Percentiles rank a stretch among this genome's conserved stretches.
These are phyloP conservation scores for Andrographis paniculata DNA, from an alignment of 305 asterid species.

Conservation along the genomic window DNA sequence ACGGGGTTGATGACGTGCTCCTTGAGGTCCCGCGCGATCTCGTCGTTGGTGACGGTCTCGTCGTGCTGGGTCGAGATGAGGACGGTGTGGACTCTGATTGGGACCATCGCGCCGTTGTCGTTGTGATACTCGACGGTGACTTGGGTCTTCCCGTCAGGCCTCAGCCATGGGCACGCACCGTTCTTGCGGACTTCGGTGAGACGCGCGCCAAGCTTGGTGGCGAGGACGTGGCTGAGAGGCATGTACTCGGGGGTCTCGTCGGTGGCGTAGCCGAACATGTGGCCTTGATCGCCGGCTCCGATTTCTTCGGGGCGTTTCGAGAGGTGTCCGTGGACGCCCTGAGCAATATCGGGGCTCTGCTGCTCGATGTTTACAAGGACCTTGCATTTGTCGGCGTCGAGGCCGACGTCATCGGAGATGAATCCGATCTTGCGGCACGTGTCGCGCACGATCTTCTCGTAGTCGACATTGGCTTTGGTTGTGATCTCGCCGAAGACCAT, in stretches of 20 bases:
- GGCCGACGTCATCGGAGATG: slow-evolving; percentile 32
- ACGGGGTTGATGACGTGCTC: slow-evolving; percentile 38
- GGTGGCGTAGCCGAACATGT: slow-evolving; percentile 38
- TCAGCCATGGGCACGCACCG: slow-evolving; percentile 30
- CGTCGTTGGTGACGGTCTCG: slow-evolving; percentile 34
- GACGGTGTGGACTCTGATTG: slow-evolving; percentile 33
- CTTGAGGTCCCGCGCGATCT: slow-evolving; percentile 32
- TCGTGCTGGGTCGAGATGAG: slow-evolving; percentile 39
- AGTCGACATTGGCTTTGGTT: slow-evolving; percentile 32
- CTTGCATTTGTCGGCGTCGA: slow-evolving; percentile 37
- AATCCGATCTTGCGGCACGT: slow-evolving; percentile 32
- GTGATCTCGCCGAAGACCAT: slow-evolving; percentile 41
- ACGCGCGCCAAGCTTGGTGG: slow-evolving; percentile 30
- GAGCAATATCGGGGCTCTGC: too few species aligned
- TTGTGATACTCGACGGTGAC: slow-evolving; percentile 32
- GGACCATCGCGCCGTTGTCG: slow-evolving; percentile 34
- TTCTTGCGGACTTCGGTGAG: slow-evolving; percentile 34
- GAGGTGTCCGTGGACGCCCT: slow-evolving; percentile 36
- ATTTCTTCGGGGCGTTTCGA: slow-evolving; percentile 39
- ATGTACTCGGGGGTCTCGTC: slow-evolving; percentile 35
- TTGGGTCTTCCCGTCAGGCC: slow-evolving; percentile 39
- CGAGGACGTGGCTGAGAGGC: slow-evolving; percentile 41
- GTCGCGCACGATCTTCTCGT: slow-evolving; percentile 33
- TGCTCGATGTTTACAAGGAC: too few species aligned
- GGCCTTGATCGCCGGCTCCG: slow-evolving; percentile 39